These are phyloP conservation scores for Fusarium dimerum DNA, from an alignment of 2,329 filamentous ascomycete genomes.

Conservation along the genomic window DNA sequence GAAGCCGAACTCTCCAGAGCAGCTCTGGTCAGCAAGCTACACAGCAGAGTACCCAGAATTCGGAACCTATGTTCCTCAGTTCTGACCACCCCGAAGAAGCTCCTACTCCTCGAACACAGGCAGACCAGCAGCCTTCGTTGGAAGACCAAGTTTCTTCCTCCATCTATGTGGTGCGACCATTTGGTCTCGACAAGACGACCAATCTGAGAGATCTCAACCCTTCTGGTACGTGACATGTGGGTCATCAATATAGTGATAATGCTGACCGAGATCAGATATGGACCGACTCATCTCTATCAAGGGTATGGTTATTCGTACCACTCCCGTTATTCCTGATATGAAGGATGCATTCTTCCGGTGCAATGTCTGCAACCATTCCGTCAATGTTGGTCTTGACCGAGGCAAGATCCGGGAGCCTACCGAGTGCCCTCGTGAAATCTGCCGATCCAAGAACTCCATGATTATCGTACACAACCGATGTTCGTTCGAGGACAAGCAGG, in stretches of 20 bases:
- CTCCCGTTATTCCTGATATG: conserved; percentile 98
- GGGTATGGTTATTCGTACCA: conserved; percentile 92
- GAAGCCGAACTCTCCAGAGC: conserved; percentile 63
- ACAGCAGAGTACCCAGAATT: conserved; percentile 59
- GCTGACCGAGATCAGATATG: conserved; percentile 64
- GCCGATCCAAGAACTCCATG: conserved; percentile 90
- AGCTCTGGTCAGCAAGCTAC: conserved; percentile 49
- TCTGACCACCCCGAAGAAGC: conserved; percentile 67
- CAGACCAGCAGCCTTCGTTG: conserved; percentile 55
- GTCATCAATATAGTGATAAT: background rate
- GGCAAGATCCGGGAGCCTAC: conserved; percentile 96
- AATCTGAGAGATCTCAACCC: conserved; percentile 96
- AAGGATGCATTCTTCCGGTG: conserved; percentile 98
- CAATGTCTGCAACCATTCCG: conserved; percentile 86
- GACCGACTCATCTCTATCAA: conserved; percentile 95
- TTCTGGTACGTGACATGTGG: conserved; percentile 54
- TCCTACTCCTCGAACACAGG: conserved; percentile 40
- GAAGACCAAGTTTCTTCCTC: conserved; percentile 80
- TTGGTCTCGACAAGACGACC: conserved; percentile 80
- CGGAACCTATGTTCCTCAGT: conserved; percentile 74
- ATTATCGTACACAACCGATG: conserved; percentile 97
- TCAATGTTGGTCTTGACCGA: conserved; percentile 88
- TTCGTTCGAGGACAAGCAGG: conserved; percentile 93
- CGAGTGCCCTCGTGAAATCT: conserved; percentile 79
- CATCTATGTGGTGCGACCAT: conserved; percentile 84